Evolutionary conservation across 2,329 filamentous ascomycete species (phyloP).

Genomic region (Pleomassaria siparia): DNA sequence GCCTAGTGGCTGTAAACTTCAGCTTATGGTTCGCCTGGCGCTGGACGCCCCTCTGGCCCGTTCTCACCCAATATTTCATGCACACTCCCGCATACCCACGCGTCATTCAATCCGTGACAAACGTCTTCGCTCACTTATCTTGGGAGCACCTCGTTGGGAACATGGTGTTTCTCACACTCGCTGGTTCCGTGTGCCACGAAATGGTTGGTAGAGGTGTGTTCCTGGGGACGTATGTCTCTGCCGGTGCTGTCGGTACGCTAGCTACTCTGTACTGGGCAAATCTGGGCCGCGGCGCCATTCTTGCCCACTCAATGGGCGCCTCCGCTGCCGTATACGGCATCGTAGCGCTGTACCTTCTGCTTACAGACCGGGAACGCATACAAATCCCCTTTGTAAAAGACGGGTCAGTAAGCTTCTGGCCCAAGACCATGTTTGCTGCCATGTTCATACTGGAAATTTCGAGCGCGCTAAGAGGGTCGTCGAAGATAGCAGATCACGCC

Average conservation of each 20-base stretch:
- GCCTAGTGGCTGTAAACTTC: conserved; percentile 63
- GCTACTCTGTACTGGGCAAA: conserved; percentile 37
- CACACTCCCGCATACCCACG: conserved; percentile 57
- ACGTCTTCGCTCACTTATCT: conserved; percentile 69
- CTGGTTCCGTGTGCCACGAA: conserved; percentile 56
- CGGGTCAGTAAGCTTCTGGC: conserved; percentile 28
- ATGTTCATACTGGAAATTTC: conserved; percentile 30
- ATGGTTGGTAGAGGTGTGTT: conserved; percentile 40
- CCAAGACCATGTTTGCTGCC: conserved; percentile 30
- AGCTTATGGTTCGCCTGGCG: conserved; percentile 62
- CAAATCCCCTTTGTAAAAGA: conserved; percentile 36
- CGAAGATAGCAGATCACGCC: conserved; percentile 33
- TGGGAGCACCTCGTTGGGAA: conserved; percentile 62
- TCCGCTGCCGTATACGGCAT: conserved; percentile 39
- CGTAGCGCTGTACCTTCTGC: conserved; percentile 28
- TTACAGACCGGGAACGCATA: conserved; percentile 34
- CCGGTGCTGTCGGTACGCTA: conserved; percentile 37
- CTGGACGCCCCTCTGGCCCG: conserved; percentile 63
- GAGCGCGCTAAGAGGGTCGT: conserved; percentile 13
- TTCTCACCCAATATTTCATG: conserved; percentile 64
- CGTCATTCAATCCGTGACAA: conserved; percentile 62
- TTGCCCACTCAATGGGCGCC: conserved; percentile 35
- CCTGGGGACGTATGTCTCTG: conserved; percentile 36
- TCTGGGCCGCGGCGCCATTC: conserved; percentile 28
- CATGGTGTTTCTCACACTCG: conserved; percentile 65